A percentile compares a stretch with the other conserved stretches of the same genome.
Conservation (phyloP, 441 rosid genomes). For the Breynia disticha region DNA sequence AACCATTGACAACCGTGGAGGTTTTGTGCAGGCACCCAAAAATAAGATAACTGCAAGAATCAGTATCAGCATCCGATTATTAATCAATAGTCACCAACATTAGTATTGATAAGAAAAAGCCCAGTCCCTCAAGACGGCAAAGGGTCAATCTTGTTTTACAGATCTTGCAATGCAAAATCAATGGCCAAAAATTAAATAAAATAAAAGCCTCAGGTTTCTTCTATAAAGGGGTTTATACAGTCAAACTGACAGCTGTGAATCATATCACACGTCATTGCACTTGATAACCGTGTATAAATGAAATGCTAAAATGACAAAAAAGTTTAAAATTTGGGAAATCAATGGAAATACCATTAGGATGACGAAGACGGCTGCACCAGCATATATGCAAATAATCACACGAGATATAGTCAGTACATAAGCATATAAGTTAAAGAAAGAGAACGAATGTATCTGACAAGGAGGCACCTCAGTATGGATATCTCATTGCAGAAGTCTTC, state of each 20-base stretch:
- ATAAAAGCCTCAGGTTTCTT: background rate
- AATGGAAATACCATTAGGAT: conserved; percentile 79
- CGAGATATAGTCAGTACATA: conserved; percentile 29
- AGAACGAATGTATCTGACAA: conserved; percentile 13
- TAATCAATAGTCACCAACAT: background rate
- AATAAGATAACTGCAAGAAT: conserved; percentile 76
- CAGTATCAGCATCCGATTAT: background rate
- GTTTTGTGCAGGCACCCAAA: conserved; percentile 93
- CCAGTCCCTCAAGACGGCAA: too few relatives aligned
- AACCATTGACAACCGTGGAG: conserved; percentile 86
- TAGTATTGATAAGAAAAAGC: background rate
- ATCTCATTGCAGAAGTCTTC: conserved; percentile 99
- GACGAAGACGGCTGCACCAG: conserved; percentile 81
- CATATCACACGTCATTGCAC: too few relatives aligned
- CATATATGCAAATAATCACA: conserved; percentile 19
- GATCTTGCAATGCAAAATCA: background rate
- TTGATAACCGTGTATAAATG: conserved; percentile 1
- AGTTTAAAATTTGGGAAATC: conserved; percentile 13
- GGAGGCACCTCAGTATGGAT: conserved; percentile 80
- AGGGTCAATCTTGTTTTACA: too few relatives aligned
- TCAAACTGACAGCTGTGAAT: background rate
- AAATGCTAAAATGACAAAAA: conserved; percentile 2
- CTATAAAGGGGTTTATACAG: background rate
- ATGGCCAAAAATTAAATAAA: background rate
- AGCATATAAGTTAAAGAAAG: conserved; percentile 11